These are phyloP conservation scores for Ceratocystiopsis sp. DNA, from an alignment of 2,329 filamentous ascomycete genomes.

Conservation along the genomic window DNA sequence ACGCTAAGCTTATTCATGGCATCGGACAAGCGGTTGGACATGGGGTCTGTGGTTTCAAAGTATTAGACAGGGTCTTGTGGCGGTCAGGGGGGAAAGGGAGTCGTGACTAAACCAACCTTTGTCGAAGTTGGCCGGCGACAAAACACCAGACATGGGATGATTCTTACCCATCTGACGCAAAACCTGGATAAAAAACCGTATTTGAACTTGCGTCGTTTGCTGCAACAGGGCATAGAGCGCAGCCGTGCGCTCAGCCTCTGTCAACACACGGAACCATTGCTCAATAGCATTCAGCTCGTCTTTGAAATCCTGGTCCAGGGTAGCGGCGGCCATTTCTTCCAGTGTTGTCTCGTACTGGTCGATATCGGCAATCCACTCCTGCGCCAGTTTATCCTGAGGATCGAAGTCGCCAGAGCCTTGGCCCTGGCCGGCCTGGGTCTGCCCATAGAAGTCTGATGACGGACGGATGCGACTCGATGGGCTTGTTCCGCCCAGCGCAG, in stretches of 20 bases:
- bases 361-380: constrained; percentile 98
- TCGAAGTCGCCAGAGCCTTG: constrained; percentile 58
- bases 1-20: constrained; percentile 92
- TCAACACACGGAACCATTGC: constrained; percentile 97
- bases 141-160: constrained; percentile 87
- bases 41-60: constrained; percentile 50
- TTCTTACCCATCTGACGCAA: constrained; percentile 98
- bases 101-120: constrained; percentile 45
- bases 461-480: constrained; percentile 67
- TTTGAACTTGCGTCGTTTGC: constrained; percentile 97
- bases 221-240: constrained; percentile 89
- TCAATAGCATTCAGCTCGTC: constrained; percentile 97
- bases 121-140: constrained; percentile 91
- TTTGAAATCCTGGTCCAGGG: constrained; percentile 98
- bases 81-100: no score
- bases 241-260: constrained; percentile 89
- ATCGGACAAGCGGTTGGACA: constrained; percentile 90
- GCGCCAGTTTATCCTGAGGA: constrained; percentile 78
- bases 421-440: constrained; percentile 48
- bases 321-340: constrained; percentile 97
- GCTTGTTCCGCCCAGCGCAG: constrained; percentile 53
- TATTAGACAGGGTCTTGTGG: neutral
- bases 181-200: constrained; percentile 97
- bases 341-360: constrained; percentile 98
- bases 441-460: constrained; percentile 87